Conservation (phyloP, 768 basidiomycete species). For the Kwoniella dendrophila region DNA sequence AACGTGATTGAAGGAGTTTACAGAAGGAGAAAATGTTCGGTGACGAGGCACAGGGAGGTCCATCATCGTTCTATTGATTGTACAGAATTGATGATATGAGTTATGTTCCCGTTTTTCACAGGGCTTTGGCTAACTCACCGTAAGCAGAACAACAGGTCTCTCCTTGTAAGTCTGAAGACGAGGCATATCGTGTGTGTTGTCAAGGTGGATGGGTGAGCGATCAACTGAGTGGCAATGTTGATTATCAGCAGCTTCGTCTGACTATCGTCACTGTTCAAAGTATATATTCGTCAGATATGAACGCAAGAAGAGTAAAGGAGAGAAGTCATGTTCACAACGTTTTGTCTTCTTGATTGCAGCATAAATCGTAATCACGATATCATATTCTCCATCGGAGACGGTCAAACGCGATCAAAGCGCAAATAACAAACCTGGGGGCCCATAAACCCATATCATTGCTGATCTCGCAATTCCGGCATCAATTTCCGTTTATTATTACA, state of each 20-base stretch:
- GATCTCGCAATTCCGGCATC: too few relatives aligned
- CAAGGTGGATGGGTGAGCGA: not conserved
- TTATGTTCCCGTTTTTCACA: not conserved
- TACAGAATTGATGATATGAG: too few relatives aligned
- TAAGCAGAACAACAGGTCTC: conserved; percentile 50
- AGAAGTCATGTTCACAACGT: too few relatives aligned
- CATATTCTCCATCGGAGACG: not conserved
- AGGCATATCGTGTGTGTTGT: conserved; percentile 16
- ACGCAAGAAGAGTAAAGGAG: too few relatives aligned
- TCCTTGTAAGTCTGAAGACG: conserved; percentile 30
- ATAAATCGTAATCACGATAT: too few relatives aligned
- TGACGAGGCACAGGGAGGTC: conserved; percentile 54
- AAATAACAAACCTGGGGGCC: not conserved
- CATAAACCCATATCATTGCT: not conserved
- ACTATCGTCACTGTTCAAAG: too few relatives aligned
- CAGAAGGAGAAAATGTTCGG: conserved; percentile 58
- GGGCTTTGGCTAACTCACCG: conserved; percentile 32
- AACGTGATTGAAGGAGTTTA: conserved; percentile 39
- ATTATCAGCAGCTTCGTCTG: not conserved
- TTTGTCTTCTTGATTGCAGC: too few relatives aligned
- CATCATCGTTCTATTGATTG: conserved; percentile 57
- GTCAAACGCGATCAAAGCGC: not conserved
- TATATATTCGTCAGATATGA: too few relatives aligned
- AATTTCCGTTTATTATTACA: too few relatives aligned
- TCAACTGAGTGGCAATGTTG: not conserved